Base-by-base conservation (phyloP, 2,329 filamentous ascomycete species). In the Colletotrichum falcatum region DNA sequence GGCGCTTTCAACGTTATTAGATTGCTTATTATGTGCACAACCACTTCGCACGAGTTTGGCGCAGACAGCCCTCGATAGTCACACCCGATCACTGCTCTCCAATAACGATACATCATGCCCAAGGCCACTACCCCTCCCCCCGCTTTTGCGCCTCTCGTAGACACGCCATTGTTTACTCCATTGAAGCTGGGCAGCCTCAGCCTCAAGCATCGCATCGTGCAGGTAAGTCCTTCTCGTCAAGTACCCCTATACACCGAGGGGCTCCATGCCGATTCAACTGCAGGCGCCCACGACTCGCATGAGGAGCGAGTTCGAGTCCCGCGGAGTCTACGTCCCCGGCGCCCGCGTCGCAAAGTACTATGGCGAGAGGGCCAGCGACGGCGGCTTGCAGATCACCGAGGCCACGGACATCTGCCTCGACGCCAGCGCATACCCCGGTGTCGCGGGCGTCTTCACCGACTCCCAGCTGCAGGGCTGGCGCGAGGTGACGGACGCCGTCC, bases 401-500 rank as follows among this genome's bases (percentile, higher is more conserved):
- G 78, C 78, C 12, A 79, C 77, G 9, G 77, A 77, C 65, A 76
- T 79, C 39, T 78, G 74, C 44, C 72, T 72, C 0, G 49, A 74
- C 0, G 76, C 77, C 30, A 77, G 75, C 61, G 77, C 70, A 1
- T 79, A 78, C 69, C 74, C 77, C 0, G 75, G 77, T 18, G 75
- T 77, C 1, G 75, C 78, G 0, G 78, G 78, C 7, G 75, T 79
- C 48, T 79, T 78, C 63, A 76, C 75, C 42, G 66, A 74, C 39
- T 72, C 73, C 2, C 78, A 80, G 70, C 67, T 80, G 3, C 66
- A 82, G 1, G 86, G 82, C 0, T 93, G 90, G 91, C 87, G 85
- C 72, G 79, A 83, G 26, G 81, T 92, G 51, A 89, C 87, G 3
- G 85, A 89, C 48, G 87, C 86, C 0, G 89, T 93, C 0, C 91